phyloP scores from a whole-genome alignment of 352 stramenopile genomes.

The Globisporangium solare region DNA sequence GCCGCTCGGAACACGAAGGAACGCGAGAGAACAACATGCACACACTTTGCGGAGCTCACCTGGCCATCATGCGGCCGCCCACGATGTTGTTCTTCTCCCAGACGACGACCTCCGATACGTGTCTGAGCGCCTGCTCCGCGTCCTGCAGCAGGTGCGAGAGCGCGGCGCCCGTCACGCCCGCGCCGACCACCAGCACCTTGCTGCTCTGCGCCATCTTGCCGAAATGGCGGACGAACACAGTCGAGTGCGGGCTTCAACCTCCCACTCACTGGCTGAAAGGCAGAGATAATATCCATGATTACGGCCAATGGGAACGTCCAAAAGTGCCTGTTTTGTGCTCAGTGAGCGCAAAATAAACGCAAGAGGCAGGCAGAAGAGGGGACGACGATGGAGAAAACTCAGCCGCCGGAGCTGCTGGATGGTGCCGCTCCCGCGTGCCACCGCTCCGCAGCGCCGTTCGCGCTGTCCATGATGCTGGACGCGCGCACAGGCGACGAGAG shows the following conservation, averaged over 20 bases:
- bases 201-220: slow-evolving; percentile 17
- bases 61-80: slow-evolving; percentile 61
- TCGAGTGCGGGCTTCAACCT: slow-evolving; percentile 3
- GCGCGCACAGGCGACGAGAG: slow-evolving; percentile 6
- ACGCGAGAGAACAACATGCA: background rate
- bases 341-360: background rate
- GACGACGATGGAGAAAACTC: slow-evolving; percentile 8
- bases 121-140: slow-evolving; percentile 15
- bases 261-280: slow-evolving; percentile 1
- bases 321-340: background rate
- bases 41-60: slow-evolving; percentile 19
- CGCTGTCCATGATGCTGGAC: slow-evolving; percentile 24
- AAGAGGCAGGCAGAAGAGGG: background rate
- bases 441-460: slow-evolving; percentile 31
- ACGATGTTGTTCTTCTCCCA: slow-evolving; percentile 75
- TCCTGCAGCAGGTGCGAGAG: slow-evolving; percentile 49
- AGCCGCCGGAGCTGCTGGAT: slow-evolving; percentile 9
- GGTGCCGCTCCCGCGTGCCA: slow-evolving; percentile 7
- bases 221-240: slow-evolving; percentile 3
- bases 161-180: slow-evolving; percentile 52
- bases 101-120: slow-evolving; percentile 31
- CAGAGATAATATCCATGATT: background rate
- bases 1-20: background rate
- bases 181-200: slow-evolving; percentile 58
- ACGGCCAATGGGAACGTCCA: background rate